These are phyloP conservation scores for Trichomonas gallinae DNA, from an alignment of 208 protist genomes.

Conservation along the genomic window DNA sequence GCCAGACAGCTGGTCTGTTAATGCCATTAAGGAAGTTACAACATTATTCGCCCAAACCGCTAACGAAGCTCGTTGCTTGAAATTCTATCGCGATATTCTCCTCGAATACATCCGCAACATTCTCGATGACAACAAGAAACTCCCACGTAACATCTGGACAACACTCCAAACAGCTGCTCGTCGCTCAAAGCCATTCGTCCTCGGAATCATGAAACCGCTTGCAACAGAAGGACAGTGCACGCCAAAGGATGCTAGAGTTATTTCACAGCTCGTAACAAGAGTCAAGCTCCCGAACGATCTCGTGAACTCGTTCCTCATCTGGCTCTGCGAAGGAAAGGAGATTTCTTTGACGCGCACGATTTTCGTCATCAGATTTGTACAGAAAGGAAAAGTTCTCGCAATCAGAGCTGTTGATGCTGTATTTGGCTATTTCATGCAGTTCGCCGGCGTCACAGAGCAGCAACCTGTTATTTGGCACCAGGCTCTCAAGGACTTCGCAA, in stretches of 20 bases:
- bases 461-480: neutral
- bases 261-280: neutral
- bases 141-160: neutral
- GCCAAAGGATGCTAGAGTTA: neutral
- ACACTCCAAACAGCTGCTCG: neutral
- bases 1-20: neutral
- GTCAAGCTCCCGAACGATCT: neutral
- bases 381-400: neutral
- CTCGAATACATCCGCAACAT: neutral
- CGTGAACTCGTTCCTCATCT: neutral
- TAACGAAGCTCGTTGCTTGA: neutral
- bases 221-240: neutral
- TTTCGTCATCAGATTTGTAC: neutral
- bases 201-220: neutral
- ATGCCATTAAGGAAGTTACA: neutral
- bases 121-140: neutral
- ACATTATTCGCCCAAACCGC: neutral
- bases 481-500: neutral
- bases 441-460: neutral
- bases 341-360: neutral
- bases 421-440: neutral
- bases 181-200: neutral
- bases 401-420: neutral
- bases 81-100: neutral
- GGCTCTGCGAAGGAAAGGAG: neutral